Conservation (phyloP, 805 yeast genomes). For the Saccharomycopsis amapae region DNA sequence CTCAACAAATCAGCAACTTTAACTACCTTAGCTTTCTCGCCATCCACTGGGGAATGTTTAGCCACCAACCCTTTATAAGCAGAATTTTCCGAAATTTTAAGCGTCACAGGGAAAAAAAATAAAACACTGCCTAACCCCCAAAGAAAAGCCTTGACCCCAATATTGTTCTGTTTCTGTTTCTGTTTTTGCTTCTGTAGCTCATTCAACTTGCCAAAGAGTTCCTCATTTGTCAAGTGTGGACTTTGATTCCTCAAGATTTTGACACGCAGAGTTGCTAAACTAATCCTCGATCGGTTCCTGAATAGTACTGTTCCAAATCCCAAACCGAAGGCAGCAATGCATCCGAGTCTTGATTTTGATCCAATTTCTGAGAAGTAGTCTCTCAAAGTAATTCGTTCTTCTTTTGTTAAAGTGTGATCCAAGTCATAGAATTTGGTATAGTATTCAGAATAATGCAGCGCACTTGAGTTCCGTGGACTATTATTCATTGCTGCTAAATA, state of each 20-base stretch:
- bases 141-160: constrained; percentile 10
- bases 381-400: constrained; percentile 10
- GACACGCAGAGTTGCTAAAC: neutral
- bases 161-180: constrained; percentile 1
- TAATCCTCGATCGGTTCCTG: constrained; percentile 11
- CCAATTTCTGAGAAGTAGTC: constrained; percentile 7
- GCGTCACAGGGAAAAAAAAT: too few species aligned
- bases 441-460: too few species aligned
- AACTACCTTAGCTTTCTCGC: neutral
- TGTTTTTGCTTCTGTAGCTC: neutral
- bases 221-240: constrained; percentile 5
- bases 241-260: neutral
- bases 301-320: constrained; percentile 13
- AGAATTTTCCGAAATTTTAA: neutral
- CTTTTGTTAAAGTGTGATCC: constrained; percentile 13
- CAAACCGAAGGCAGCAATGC: neutral
- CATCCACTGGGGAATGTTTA: neutral
- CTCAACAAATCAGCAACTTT: constrained; percentile 9
- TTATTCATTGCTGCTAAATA: too few species aligned
- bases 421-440: constrained; percentile 13
- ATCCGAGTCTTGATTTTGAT: neutral
- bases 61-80: neutral
- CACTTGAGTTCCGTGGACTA: too few species aligned
- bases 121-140: constrained; percentile 10
- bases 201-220: constrained; percentile 2